Evolutionary conservation across 2,329 filamentous ascomycete genomes (phyloP).

Genomic region (Aspergillus sp.): DNA sequence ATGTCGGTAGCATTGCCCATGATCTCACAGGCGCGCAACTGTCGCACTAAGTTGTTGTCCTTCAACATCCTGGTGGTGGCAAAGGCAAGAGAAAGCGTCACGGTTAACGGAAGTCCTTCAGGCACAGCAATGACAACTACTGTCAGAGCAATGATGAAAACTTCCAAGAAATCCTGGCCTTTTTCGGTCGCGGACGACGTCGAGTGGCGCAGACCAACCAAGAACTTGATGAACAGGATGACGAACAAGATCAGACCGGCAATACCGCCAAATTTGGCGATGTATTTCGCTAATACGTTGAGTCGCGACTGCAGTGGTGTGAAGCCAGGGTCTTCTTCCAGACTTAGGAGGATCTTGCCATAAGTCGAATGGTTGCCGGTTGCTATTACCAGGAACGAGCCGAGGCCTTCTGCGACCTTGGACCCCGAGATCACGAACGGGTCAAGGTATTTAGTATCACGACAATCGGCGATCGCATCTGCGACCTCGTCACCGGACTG

Average conservation of each 20-base stretch:
- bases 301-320: slow-evolving; percentile 75
- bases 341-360: slow-evolving; percentile 73
- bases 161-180: slow-evolving; percentile 57
- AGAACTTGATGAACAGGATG: slow-evolving; percentile 72
- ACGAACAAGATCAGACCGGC: slow-evolving; percentile 69
- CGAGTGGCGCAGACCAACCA: slow-evolving; percentile 59
- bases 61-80: slow-evolving; percentile 61
- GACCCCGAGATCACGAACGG: slow-evolving; percentile 77
- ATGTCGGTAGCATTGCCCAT: slow-evolving; percentile 64
- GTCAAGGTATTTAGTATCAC: slow-evolving; percentile 44
- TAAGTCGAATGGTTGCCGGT: slow-evolving; percentile 73
- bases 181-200: slow-evolving; percentile 44
- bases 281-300: slow-evolving; percentile 72
- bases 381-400: slow-evolving; percentile 71
- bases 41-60: slow-evolving; percentile 60
- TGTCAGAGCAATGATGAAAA: slow-evolving; percentile 57
- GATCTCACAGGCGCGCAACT: slow-evolving; percentile 58
- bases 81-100: slow-evolving; percentile 60
- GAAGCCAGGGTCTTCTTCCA: slow-evolving; percentile 70
- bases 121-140: slow-evolving; percentile 60
- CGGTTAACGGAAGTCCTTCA: slow-evolving; percentile 59
- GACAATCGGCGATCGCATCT: slow-evolving; percentile 41
- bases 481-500: slow-evolving; percentile 6
- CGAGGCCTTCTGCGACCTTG: slow-evolving; percentile 71
- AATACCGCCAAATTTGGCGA: slow-evolving; percentile 66